phyloP scores from a whole-genome alignment of 1,284 basidiomycete genomes.

The Austroboletus rostrupii region DNA sequence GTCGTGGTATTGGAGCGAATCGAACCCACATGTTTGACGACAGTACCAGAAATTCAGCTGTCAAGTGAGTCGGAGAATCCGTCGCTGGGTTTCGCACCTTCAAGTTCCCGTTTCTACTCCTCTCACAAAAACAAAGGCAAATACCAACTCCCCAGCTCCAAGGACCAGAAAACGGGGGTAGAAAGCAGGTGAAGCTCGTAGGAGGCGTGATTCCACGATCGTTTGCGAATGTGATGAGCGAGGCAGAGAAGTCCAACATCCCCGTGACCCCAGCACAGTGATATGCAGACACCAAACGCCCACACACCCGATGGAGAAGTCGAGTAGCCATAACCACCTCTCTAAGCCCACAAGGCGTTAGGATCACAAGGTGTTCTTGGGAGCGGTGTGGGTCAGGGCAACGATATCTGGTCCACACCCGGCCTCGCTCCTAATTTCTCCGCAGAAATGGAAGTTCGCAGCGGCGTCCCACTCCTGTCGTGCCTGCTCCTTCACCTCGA shows the following conservation, averaged over 20 bases:
- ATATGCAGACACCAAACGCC: slow-evolving; percentile 2
- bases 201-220: slow-evolving; percentile 11
- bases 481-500: not conserved
- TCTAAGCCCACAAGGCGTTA: slow-evolving; percentile 7
- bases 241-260: slow-evolving; percentile 18
- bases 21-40: not conserved
- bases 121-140: slow-evolving; percentile 23
- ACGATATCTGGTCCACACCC: slow-evolving; percentile 1
- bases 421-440: slow-evolving; percentile 2
- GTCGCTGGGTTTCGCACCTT: slow-evolving; percentile 21
- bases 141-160: slow-evolving; percentile 9
- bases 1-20: not conserved
- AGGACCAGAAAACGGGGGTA: slow-evolving; percentile 4
- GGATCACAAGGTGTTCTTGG: slow-evolving; percentile 6
- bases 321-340: slow-evolving; percentile 7
- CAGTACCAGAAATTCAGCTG: slow-evolving; percentile 1
- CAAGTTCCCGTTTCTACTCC: not conserved
- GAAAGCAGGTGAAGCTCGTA: slow-evolving; percentile 5
- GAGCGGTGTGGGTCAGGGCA: slow-evolving; percentile 5
- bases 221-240: slow-evolving; percentile 18
- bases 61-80: slow-evolving; percentile 20
- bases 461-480: not conserved
- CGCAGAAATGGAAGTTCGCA: slow-evolving; percentile 5
- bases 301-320: slow-evolving; percentile 17
- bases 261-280: slow-evolving; percentile 17